Conservation (phyloP, 1,284 basidiomycete genomes). For the Veloboletus limbatus region DNA sequence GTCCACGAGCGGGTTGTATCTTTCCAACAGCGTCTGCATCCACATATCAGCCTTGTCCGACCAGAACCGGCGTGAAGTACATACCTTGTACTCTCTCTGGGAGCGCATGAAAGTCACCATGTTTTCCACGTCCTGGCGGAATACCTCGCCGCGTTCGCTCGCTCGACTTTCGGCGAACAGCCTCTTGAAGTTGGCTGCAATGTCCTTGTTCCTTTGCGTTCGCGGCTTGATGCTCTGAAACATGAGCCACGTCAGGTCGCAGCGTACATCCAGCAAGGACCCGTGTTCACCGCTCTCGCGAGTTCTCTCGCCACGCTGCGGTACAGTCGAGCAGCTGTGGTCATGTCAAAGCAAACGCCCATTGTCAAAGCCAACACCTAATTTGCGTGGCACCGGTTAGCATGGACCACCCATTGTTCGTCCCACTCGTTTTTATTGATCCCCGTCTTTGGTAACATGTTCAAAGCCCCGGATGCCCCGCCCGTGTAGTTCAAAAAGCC, state of each 20-base stretch:
- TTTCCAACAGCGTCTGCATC: conserved; percentile 63
- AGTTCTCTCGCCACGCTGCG: conserved; percentile 45
- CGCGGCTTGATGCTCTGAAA: conserved; percentile 43
- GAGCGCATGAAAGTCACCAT: conserved; percentile 70
- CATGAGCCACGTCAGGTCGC: conserved; percentile 6
- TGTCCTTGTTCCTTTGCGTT: conserved; percentile 42
- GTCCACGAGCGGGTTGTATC: conserved; percentile 84
- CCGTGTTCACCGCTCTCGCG: conserved; percentile 38
- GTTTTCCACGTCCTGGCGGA: conserved; percentile 58
- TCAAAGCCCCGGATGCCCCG: conserved; percentile 20
- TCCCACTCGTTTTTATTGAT: conserved; percentile 6
- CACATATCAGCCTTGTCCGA: conserved; percentile 6
- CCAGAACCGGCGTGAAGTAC: neutral
- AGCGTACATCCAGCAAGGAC: neutral
- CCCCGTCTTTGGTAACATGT: conserved; percentile 8
- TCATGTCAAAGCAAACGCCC: conserved; percentile 30
- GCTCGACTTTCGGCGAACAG: too few species aligned
- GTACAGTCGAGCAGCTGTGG: conserved; percentile 34
- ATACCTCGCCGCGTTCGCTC: conserved; percentile 29
- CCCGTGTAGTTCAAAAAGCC: conserved; percentile 21
- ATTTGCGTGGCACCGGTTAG: conserved; percentile 20
- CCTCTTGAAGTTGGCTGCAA: conserved; percentile 53
- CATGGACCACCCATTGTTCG: conserved; percentile 33
- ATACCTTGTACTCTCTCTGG: conserved; percentile 59
- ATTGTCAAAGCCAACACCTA: conserved; percentile 13